phyloP scores from a whole-genome alignment of 2,329 filamentous ascomycete species.

The Aureobasidium uvarum region DNA sequence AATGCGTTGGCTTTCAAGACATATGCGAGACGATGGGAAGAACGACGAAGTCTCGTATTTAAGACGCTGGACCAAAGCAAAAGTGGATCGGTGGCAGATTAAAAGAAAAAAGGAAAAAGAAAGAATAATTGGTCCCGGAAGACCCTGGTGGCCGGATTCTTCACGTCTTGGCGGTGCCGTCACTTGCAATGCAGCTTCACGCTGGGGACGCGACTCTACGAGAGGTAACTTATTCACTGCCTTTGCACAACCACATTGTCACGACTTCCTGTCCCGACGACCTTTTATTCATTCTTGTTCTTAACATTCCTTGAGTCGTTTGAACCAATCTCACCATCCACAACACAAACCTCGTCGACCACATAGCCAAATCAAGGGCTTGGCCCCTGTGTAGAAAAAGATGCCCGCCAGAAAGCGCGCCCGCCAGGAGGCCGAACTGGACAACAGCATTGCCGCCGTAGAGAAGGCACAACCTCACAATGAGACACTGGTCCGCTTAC shows the following conservation, averaged over 20 bases:
- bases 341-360: not conserved
- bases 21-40: not conserved
- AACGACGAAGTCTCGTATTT: not conserved
- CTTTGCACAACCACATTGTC: not conserved
- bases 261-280: not conserved
- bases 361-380: constrained; percentile 1
- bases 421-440: constrained; percentile 53
- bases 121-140: not conserved
- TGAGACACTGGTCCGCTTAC: constrained; percentile 63
- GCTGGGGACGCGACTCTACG: not conserved
- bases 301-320: no score
- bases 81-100: not conserved
- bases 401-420: constrained; percentile 58
- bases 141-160: constrained; percentile 5
- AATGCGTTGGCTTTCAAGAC: not conserved
- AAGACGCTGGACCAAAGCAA: not conserved
- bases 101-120: not conserved
- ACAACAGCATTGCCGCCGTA: constrained; percentile 32
- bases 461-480: constrained; percentile 29
- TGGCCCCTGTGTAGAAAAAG: constrained; percentile 30
- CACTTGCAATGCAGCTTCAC: not conserved
- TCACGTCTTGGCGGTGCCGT: constrained; percentile 2
- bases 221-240: not conserved
- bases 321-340: not conserved
- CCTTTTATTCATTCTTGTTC: not conserved